Percentiles rank a stretch among this genome's conserved stretches.
These are phyloP conservation scores for Diaporthe ilicicola DNA, from an alignment of 2,329 filamentous ascomycete genomes.

Conservation along the genomic window DNA sequence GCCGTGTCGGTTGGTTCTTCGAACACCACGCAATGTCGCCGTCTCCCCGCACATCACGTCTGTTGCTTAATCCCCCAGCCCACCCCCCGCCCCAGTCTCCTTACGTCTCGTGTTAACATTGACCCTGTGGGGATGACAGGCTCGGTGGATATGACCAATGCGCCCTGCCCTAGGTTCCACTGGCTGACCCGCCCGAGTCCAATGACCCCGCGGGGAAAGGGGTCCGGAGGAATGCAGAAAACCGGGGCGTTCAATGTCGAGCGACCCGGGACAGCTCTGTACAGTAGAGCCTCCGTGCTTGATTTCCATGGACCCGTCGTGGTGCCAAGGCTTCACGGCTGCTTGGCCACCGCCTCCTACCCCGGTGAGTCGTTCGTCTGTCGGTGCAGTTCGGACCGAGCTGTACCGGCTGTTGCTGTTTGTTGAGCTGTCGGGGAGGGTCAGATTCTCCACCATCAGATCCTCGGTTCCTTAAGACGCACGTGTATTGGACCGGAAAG, in stretches of 20 bases:
- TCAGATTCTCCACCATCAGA: conserved; percentile 30
- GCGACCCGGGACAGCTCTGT: not conserved
- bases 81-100: too few species aligned
- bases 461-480: conserved; percentile 1
- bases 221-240: conserved; percentile 9
- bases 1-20: too few species aligned
- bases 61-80: not conserved
- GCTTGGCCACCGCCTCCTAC: conserved; percentile 14
- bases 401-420: conserved; percentile 5
- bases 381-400: conserved; percentile 34
- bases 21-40: not conserved
- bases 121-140: not conserved
- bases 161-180: conserved; percentile 5
- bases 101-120: conserved; percentile 5
- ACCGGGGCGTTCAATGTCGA: conserved; percentile 13
- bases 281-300: conserved; percentile 18
- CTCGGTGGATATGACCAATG: not conserved
- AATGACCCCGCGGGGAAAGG: conserved; percentile 26
- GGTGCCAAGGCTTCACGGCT: conserved; percentile 15
- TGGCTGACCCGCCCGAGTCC: not conserved
- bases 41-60: not conserved
- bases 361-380: not conserved
- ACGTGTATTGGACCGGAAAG: not conserved
- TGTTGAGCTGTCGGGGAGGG: conserved; percentile 12
- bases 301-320: conserved; percentile 22